Evolutionary conservation across 257 asterid species (phyloP).

Genomic region (Capsicum rhomboideum): DNA sequence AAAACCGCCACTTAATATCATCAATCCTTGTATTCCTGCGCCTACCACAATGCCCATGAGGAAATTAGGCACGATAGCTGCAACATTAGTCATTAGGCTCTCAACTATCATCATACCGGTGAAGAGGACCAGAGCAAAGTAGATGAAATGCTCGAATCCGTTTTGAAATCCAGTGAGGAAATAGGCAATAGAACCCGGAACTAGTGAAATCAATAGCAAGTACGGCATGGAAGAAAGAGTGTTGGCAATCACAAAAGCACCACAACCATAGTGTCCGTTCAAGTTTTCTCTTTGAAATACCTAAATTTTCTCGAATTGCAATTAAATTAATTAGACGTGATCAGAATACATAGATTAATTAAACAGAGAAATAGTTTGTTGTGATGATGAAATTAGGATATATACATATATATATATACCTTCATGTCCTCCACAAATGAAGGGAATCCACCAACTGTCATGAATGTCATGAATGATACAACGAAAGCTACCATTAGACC

Average conservation of each 20-base stretch:
- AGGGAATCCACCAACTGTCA: conserved; percentile 52
- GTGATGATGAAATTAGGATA: background rate
- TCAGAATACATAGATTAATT: too few relatives aligned
- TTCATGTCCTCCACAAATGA: conserved; percentile 60
- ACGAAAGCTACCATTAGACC: conserved; percentile 40
- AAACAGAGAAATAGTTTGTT: background rate
- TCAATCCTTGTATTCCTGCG: conserved; percentile 26
- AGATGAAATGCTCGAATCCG: conserved; percentile 5
- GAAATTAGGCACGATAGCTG: conserved; percentile 25
- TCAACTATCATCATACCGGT: conserved; percentile 22
- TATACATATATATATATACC: too few relatives aligned
- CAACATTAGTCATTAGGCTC: conserved; percentile 24
- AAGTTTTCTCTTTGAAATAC: conserved; percentile 25
- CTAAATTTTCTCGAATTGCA: background rate
- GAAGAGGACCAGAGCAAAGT: conserved; percentile 6
- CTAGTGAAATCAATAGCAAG: conserved; percentile 15
- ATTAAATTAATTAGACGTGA: background rate
- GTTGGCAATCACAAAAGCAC: conserved; percentile 24
- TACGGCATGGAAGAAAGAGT: conserved; percentile 13
- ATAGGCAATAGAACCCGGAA: conserved; percentile 22
- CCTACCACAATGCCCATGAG: conserved; percentile 27
- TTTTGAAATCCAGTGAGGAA: conserved; percentile 12
- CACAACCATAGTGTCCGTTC: conserved; percentile 21
- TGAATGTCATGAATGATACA: conserved; percentile 40
- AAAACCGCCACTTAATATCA: conserved; percentile 27